A percentile compares a stretch with the other conserved stretches of the same genome.
Evolutionary conservation across 768 basidiomycete species (phyloP).

Genomic region (Russula compacta): DNA sequence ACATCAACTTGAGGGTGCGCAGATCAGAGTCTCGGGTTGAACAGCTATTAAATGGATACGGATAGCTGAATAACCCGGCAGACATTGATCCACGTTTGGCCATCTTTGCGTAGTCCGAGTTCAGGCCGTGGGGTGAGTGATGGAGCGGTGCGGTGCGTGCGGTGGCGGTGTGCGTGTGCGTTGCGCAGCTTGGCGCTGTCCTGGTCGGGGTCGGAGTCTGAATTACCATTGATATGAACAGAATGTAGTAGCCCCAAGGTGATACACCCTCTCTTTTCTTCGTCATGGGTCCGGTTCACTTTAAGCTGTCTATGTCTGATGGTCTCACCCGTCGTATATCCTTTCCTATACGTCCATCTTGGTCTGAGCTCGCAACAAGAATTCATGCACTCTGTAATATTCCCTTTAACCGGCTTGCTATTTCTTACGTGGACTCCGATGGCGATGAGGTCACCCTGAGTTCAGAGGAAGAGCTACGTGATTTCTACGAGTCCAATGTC

Average conservation of each 20-base stretch:
- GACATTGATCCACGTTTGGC: constrained; percentile 55
- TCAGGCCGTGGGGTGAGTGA: no score
- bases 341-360: constrained; percentile 45
- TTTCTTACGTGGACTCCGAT: constrained; percentile 66
- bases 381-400: constrained; percentile 50
- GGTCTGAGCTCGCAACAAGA: constrained; percentile 47
- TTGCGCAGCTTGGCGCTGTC: constrained; percentile 7
- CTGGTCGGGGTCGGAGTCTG: constrained; percentile 19
- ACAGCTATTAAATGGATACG: not conserved
- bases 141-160: not conserved
- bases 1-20: constrained; percentile 55
- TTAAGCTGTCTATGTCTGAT: constrained; percentile 50
- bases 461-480: constrained; percentile 68
- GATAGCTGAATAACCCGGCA: constrained; percentile 60
- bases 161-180: not conserved
- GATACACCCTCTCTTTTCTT: no score
- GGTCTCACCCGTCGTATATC: constrained; percentile 51
- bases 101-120: constrained; percentile 45
- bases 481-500: constrained; percentile 42
- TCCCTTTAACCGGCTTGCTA: constrained; percentile 47
- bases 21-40: not conserved
- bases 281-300: constrained; percentile 41
- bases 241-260: not conserved
- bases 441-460: constrained; percentile 71
- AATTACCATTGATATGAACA: not conserved